Base-by-base conservation (phyloP, 495 filamentous ascomycete genomes). In the Lichina pygmaea region DNA sequence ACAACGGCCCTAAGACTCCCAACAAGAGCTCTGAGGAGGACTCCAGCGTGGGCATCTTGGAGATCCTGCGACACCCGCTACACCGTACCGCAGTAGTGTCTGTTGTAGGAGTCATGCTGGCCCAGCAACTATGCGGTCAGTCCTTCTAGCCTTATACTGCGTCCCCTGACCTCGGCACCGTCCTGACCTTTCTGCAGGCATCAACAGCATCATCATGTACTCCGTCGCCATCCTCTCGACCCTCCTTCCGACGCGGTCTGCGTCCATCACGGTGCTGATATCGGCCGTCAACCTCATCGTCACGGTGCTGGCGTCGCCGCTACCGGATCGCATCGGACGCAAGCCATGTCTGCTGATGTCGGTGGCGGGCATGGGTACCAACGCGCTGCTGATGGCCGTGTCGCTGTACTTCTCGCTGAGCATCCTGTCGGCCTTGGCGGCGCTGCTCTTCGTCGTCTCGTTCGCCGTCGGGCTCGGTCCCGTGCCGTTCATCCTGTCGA, bases 171-270 rank as follows among this genome's bases (percentile, higher is more conserved):
- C 38, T 45, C n/a, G n/a, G 38, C 24, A 24, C 2, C 24, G 24
- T 4, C 24, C 24, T n/a, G 38, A 40, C 15, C 15, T 78, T 73
- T 33, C 10, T 5, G 13, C 36, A 39, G 86, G 86, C 31, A 84
- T 97, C 62, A 97, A 97, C 66, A 85, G 79, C 46, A 84, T 95
- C 52, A 76, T 97, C 57, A 93, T 97, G 84, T 95, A 97, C 60
- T 89, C 83, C 7, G 89, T 97, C 3, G 81, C 80, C 5, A 71
- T 95, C 2, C 66, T 97, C 34, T 69, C 75, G 34, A 71, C 66
- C 41, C 70, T 94, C 8, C 61, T 95, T 0, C 78, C 80, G 7
- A 73, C 77, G 24, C 78, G 69, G 33, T 83, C 85, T 0, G 78
- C 76, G 0, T 58, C 83, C 6, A 63, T 95, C 43, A 86, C 84